Conservation (phyloP, 352 stramenopile genomes). For the Phytopythium vexans region DNA sequence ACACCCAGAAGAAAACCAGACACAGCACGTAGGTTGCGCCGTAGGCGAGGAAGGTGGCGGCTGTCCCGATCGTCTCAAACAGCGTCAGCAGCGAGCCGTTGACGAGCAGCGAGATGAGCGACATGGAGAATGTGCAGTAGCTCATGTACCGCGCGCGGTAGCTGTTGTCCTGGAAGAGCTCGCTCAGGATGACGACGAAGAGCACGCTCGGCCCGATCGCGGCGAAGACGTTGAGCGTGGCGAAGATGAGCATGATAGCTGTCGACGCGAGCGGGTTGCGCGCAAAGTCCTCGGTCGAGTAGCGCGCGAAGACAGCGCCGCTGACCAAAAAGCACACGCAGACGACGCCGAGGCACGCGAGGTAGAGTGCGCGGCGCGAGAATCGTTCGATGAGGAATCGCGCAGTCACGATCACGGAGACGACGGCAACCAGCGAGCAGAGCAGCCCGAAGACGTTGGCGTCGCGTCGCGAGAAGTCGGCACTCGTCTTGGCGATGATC, state of each 20-base stretch:
- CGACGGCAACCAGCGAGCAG: constrained; percentile 62
- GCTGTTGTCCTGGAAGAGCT: constrained; percentile 80
- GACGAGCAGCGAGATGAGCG: constrained; percentile 76
- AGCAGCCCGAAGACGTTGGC: constrained; percentile 78
- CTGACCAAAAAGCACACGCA: constrained; percentile 66
- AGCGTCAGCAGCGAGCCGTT: constrained; percentile 80
- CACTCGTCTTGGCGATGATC: constrained; percentile 74
- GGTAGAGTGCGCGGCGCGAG: constrained; percentile 64
- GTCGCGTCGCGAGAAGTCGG: constrained; percentile 50
- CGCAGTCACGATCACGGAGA: constrained; percentile 64
- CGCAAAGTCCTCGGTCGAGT: constrained; percentile 61
- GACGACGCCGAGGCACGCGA: constrained; percentile 68
- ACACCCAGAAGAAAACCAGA: constrained; percentile 61
- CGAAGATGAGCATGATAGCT: constrained; percentile 66
- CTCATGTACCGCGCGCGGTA: constrained; percentile 85
- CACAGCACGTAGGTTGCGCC: constrained; percentile 66
- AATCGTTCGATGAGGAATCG: constrained; percentile 68
- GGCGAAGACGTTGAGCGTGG: constrained; percentile 70
- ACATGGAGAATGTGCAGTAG: constrained; percentile 89
- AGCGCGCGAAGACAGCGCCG: constrained; percentile 61
- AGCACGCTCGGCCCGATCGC: constrained; percentile 74
- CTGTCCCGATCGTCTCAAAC: constrained; percentile 65
- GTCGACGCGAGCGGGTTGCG: constrained; percentile 34
- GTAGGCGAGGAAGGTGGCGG: constrained; percentile 65
- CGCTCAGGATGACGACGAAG: constrained; percentile 83